These are phyloP conservation scores for Trichomonas vaginalis DNA, from an alignment of 208 protist genomes.

Conservation along the genomic window DNA sequence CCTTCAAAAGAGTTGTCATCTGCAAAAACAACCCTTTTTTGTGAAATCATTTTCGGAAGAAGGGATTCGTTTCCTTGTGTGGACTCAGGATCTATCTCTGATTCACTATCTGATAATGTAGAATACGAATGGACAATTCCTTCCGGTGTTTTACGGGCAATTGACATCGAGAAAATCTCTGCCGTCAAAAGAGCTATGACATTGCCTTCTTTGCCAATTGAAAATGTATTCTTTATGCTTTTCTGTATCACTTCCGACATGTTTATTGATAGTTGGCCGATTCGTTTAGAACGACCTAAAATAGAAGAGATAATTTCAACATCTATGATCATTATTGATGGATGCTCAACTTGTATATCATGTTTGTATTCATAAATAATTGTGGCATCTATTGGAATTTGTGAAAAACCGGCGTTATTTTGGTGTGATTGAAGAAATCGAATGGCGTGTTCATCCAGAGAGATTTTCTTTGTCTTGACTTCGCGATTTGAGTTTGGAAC, in stretches of 20 bases:
- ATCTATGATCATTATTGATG: background rate
- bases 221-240: background rate
- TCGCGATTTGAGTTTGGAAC: background rate
- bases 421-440: background rate
- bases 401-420: background rate
- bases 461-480: background rate
- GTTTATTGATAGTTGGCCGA: background rate
- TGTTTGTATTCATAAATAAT: slow-evolving; percentile 4
- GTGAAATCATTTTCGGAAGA: background rate
- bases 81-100: background rate
- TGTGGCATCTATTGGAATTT: background rate
- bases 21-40: background rate
- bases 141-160: background rate
- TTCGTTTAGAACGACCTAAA: background rate
- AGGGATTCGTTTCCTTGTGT: background rate
- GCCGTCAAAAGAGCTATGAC: background rate
- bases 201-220: background rate
- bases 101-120: background rate
- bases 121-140: background rate
- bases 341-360: background rate
- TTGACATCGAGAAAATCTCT: background rate
- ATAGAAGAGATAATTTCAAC: background rate
- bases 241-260: background rate
- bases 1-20: background rate
- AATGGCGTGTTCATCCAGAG: background rate